Percentiles rank a stretch among this genome's conserved stretches.
Conservation (phyloP, 352 stramenopile species). For the Thalassiosira hispida region DNA sequence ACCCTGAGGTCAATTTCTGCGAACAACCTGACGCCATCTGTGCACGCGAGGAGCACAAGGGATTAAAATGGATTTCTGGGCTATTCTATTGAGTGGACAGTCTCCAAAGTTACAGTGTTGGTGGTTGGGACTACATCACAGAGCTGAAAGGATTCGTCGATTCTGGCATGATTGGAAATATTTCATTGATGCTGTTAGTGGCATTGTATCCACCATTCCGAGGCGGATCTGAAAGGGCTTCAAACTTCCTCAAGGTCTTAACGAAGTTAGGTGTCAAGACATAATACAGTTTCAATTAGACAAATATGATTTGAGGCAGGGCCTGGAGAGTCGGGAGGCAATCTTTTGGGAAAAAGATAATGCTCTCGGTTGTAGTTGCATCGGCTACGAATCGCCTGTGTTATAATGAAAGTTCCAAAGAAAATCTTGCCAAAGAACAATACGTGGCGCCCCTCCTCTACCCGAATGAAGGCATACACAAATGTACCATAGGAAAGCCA, state of each 20-base stretch:
- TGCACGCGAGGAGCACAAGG: constrained; percentile 39
- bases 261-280: constrained; percentile 8
- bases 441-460: no score
- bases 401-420: no score
- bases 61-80: constrained; percentile 65
- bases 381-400: no score
- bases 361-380: no score
- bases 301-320: no score
- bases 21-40: constrained; percentile 58
- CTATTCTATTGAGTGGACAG: constrained; percentile 63
- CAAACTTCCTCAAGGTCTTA: constrained; percentile 50
- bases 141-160: constrained; percentile 67
- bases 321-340: no score
- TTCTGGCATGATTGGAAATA: constrained; percentile 47
- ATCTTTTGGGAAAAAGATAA: no score
- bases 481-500: no score
- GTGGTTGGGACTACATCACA: constrained; percentile 55
- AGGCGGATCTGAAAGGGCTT: constrained; percentile 29
- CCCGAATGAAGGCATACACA: no score
- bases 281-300: no score
- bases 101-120: constrained; percentile 56
- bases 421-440: no score
- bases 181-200: constrained; percentile 68
- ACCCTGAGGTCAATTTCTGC: constrained; percentile 54
- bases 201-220: constrained; percentile 62